phyloP scores from a whole-genome alignment of 768 basidiomycete genomes.

The Termitomyces sp. region DNA sequence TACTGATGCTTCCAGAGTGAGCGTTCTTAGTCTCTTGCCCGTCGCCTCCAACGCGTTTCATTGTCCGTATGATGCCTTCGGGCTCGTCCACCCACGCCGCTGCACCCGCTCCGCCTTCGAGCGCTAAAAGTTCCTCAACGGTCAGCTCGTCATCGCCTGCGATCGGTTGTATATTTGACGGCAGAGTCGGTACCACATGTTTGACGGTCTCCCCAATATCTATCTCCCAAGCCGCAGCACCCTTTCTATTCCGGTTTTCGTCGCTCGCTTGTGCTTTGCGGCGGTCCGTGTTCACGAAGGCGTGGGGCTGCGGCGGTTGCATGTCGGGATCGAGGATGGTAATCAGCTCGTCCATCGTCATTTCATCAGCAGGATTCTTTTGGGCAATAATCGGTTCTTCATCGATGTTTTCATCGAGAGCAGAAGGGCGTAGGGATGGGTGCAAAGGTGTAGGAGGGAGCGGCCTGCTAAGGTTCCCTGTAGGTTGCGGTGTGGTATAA shows the following conservation, averaged over 20 bases:
- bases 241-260: constrained; percentile 1
- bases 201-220: constrained; percentile 14
- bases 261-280: background rate
- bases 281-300: background rate
- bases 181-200: background rate
- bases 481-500: background rate
- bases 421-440: constrained; percentile 4
- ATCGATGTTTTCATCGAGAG: background rate
- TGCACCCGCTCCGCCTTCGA: constrained; percentile 6
- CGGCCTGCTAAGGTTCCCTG: constrained; percentile 1
- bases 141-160: constrained; percentile 11
- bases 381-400: background rate
- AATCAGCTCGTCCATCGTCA: constrained; percentile 12
- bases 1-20: constrained; percentile 2
- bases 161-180: background rate
- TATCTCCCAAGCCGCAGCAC: constrained; percentile 15
- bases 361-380: constrained; percentile 7
- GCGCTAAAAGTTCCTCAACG: constrained; percentile 14
- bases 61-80: constrained; percentile 4
- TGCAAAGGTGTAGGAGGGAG: constrained; percentile 5
- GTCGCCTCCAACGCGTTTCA: constrained; percentile 8
- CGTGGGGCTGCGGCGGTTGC: background rate
- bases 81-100: constrained; percentile 13
- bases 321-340: constrained; percentile 2
- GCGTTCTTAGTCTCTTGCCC: background rate